Conservation (phyloP, 352 stramenopile genomes). For the Elongisporangium prolatum region DNA sequence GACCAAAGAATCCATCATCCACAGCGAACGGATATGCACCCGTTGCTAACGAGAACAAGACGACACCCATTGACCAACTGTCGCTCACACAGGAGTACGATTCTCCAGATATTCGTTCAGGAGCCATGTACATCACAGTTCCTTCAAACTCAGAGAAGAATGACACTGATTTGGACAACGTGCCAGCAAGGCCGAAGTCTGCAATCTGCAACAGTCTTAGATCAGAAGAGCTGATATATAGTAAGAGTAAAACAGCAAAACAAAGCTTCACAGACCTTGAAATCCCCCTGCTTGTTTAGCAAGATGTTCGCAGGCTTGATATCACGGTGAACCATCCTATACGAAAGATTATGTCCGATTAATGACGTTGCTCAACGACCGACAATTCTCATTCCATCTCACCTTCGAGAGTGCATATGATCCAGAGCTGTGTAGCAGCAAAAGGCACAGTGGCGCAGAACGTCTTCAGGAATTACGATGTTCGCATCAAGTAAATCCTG, state of each 20-base stretch:
- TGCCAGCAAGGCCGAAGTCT: conserved; percentile 78
- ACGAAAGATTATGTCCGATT: background rate
- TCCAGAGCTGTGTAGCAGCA: conserved; percentile 78
- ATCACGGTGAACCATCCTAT: conserved; percentile 82
- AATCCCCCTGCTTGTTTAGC: conserved; percentile 77
- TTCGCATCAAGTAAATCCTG: conserved; percentile 65
- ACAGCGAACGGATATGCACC: conserved; percentile 68
- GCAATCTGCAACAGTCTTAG: conserved; percentile 30
- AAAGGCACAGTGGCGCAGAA: conserved; percentile 74
- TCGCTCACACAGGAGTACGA: conserved; percentile 83
- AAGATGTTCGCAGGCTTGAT: conserved; percentile 91
- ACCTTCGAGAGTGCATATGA: conserved; percentile 82
- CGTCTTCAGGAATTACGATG: conserved; percentile 39
- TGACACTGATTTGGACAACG: conserved; percentile 66
- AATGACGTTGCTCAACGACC: background rate
- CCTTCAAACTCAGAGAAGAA: conserved; percentile 87
- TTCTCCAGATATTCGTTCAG: conserved; percentile 87
- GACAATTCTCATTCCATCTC: no score
- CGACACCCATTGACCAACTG: conserved; percentile 74
- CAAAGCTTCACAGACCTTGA: conserved; percentile 43
- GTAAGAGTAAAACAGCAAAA: conserved; percentile 3
- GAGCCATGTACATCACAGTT: conserved; percentile 95
- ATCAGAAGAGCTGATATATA: background rate
- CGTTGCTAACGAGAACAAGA: conserved; percentile 60
- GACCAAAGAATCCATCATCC: conserved; percentile 76